Conservation (phyloP, 345 rosid species). For the Hypericum androsaemum region DNA sequence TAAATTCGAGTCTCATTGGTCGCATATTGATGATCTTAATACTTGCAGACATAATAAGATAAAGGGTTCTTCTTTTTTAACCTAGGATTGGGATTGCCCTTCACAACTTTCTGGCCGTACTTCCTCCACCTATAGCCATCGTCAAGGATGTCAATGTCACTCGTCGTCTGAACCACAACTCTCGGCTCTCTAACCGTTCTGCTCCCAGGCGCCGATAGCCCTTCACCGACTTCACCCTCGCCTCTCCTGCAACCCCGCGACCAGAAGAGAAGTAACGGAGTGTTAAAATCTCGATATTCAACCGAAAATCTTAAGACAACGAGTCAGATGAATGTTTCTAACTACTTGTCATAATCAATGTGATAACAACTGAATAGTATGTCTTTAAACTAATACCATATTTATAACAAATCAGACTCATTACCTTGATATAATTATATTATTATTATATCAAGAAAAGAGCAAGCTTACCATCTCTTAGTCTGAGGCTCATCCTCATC, state of each 20-base stretch:
- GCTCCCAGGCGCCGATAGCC: conserved; percentile 61
- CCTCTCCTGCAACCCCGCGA: conserved; percentile 38
- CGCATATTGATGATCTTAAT: background rate
- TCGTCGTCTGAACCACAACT: conserved; percentile 88
- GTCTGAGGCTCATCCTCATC: conserved; percentile 78
- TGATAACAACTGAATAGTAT: too few species aligned
- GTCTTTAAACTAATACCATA: too few species aligned
- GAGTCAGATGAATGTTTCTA: too few species aligned
- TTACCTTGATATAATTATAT: background rate
- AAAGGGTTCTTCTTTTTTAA: conserved; percentile 6
- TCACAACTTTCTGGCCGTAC: conserved; percentile 94
- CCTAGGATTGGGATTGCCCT: conserved; percentile 95
- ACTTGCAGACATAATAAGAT: too few species aligned
- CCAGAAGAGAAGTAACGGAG: conserved; percentile 9
- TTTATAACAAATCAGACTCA: too few species aligned
- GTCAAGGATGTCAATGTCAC: conserved; percentile 86
- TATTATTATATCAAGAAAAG: background rate
- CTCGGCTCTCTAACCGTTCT: conserved; percentile 79
- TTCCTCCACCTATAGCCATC: conserved; percentile 98
- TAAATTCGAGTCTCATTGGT: background rate
- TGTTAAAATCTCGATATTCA: too few species aligned
- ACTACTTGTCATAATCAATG: too few species aligned
- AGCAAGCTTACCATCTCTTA: conserved; percentile 60
- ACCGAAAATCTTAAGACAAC: too few species aligned
- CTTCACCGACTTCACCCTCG: conserved; percentile 61